These are phyloP conservation scores for Stagonosporopsis vannaccii DNA, from an alignment of 2,329 filamentous ascomycete species.

Conservation along the genomic window DNA sequence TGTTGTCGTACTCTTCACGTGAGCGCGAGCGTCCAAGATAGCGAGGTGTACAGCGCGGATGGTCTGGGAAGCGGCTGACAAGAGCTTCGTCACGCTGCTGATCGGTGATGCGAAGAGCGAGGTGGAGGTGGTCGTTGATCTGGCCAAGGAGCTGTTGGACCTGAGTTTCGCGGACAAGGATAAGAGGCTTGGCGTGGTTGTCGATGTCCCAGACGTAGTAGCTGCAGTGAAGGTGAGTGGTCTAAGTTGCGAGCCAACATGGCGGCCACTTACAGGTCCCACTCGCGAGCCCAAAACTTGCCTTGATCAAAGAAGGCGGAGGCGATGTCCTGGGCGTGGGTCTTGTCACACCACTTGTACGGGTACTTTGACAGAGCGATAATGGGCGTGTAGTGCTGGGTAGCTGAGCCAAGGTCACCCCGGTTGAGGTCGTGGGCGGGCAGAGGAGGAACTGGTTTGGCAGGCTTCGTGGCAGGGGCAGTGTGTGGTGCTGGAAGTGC, in stretches of 20 bases:
- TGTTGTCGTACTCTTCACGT: conserved; percentile 53
- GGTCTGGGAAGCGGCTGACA: conserved; percentile 66
- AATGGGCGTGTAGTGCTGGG: conserved; percentile 52
- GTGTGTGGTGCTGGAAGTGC: conserved; percentile 5
- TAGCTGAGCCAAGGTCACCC: conserved; percentile 44
- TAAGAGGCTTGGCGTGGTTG: conserved; percentile 57
- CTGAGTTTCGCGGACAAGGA: conserved; percentile 74
- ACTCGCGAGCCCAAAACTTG: conserved; percentile 67
- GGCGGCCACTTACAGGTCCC: conserved; percentile 74
- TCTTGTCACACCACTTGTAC: conserved; percentile 63
- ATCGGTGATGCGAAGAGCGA: conserved; percentile 65
- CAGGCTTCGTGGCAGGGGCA: background rate
- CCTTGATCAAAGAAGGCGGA: conserved; percentile 64
- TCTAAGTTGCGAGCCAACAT: conserved; percentile 31
- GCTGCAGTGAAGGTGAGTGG: conserved; percentile 50
- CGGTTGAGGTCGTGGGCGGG: conserved; percentile 26
- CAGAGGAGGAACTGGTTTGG: conserved; percentile 8
- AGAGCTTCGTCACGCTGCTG: conserved; percentile 63
- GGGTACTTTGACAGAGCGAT: conserved; percentile 65
- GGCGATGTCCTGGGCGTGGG: conserved; percentile 56
- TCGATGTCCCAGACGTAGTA: conserved; percentile 69
- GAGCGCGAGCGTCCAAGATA: conserved; percentile 68
- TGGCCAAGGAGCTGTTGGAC: conserved; percentile 68
- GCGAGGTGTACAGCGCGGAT: conserved; percentile 68
- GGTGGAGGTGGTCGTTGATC: conserved; percentile 66